These are phyloP conservation scores for Carex parvula DNA, from an alignment of 176 grass and related monocot species.

Conservation along the genomic window DNA sequence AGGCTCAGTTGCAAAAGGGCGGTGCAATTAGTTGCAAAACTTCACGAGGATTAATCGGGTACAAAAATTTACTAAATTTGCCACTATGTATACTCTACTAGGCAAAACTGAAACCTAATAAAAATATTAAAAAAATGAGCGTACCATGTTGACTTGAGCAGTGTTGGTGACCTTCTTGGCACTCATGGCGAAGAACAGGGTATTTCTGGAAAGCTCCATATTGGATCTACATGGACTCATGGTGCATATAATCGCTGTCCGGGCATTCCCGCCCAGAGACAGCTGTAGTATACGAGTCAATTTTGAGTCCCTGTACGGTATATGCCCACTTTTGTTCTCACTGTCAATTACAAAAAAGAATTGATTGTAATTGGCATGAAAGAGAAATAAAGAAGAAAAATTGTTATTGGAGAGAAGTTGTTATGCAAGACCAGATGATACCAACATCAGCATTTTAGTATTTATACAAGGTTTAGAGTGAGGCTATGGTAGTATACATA, in stretches of 20 bases:
- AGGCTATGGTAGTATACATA: too few relatives aligned
- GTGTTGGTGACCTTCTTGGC: constrained; percentile 94
- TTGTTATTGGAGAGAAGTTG: not conserved
- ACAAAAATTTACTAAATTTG: not conserved
- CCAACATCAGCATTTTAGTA: not conserved
- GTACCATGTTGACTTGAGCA: constrained; percentile 96
- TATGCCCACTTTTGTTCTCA: constrained; percentile 69
- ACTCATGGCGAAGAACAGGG: constrained; percentile 85
- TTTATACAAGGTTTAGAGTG: not conserved
- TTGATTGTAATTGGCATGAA: not conserved
- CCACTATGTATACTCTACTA: not conserved
- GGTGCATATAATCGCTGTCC: constrained; percentile 94
- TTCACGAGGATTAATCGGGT: not conserved
- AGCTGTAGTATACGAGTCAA: constrained; percentile 90
- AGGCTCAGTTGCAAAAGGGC: not conserved
- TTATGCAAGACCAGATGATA: not conserved
- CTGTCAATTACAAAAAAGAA: constrained; percentile 43
- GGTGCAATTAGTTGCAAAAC: not conserved
- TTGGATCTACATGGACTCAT: constrained; percentile 88
- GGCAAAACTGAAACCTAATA: not conserved
- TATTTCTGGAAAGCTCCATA: constrained; percentile 90
- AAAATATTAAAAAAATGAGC: not conserved
- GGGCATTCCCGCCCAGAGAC: constrained; percentile 93
- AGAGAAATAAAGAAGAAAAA: not conserved
- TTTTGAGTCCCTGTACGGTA: constrained; percentile 93